Base-by-base conservation (phyloP, 305 asterid genomes). In the Petunia hybrid region DNA sequence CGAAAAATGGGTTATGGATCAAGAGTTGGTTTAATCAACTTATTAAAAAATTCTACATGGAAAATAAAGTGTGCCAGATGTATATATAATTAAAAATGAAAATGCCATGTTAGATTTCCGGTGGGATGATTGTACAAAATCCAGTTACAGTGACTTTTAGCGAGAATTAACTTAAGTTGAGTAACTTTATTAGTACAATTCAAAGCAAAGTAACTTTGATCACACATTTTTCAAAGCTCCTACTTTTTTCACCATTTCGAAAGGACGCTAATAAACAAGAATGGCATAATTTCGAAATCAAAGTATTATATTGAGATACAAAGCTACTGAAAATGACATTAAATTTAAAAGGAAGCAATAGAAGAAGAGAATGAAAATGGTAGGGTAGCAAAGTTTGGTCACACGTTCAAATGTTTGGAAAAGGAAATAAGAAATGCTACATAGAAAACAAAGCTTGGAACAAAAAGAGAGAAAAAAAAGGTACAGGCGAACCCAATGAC, bases 401-500 rank as follows among this genome's bases (percentile, higher is more conserved):
- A 48, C 36, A 5, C 43, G 45, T 51, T 73, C 78, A 73, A 70
- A 73, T 73, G 63, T 36, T 51, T 73, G 36, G 4, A 42, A 59
- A 4, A 31, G 84, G 62, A 64, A 31, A 69, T 65, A 43, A 14
- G 39, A 42, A 56, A 40, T 16, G 65, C 10, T 39, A 65, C 8
- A 63, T 35, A 12, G 43, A 63, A 8, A 36, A 63, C 35, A 13
- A 65, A 65, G 71, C 40, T 31, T 65, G 48, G 35, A 48, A 65
- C 40, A 10, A 65, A 14, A 35, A 73, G 7, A 3, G 3, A 6
- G 4, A 12, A 48, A 48, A 13, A 43, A 8, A 43, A 69, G 43
- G 78, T 12, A 59, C 61, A 73, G 78, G 83, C 82, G 86, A 88
- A 81, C 71, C 84, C 79, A 45, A 61, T 77, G 60, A 35, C 35